Conservation (phyloP, 805 yeast species). For the Gaillardinia entomophila region DNA sequence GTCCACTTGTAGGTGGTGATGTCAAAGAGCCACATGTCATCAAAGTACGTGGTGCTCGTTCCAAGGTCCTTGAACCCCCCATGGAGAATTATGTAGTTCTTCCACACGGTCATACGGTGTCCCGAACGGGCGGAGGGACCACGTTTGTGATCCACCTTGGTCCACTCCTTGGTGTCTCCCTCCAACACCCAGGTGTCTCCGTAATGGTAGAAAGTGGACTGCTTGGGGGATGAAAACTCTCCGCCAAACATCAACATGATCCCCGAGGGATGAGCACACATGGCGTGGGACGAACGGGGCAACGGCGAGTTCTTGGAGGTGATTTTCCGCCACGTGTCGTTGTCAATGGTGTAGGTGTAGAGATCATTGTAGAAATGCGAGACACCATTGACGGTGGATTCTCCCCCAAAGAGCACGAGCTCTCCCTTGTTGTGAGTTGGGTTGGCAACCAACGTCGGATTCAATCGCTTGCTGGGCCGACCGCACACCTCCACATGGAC, state of each 20-base stretch:
- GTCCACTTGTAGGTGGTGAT: conserved; percentile 85
- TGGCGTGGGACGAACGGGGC: conserved; percentile 89
- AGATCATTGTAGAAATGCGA: conserved; percentile 81
- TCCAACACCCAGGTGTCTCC: conserved; percentile 96
- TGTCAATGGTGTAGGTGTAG: conserved; percentile 64
- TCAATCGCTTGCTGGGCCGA: conserved; percentile 66
- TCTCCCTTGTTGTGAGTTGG: conserved; percentile 76
- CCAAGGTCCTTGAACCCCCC: conserved; percentile 96
- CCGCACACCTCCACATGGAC: conserved; percentile 53
- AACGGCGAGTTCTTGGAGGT: conserved; percentile 84
- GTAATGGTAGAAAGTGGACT: conserved; percentile 90
- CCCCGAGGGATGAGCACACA: conserved; percentile 91
- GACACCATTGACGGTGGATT: conserved; percentile 44
- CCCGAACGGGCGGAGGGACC: conserved; percentile 90
- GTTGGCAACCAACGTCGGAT: conserved; percentile 67
- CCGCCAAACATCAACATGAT: conserved; percentile 87
- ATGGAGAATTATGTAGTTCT: conserved; percentile 74
- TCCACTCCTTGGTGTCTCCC: conserved; percentile 81
- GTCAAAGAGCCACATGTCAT: conserved; percentile 91
- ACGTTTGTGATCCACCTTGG: conserved; percentile 68
- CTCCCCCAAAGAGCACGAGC: conserved; percentile 87
- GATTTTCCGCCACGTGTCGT: conserved; percentile 73
- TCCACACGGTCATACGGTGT: conserved; percentile 87
- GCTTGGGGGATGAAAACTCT: conserved; percentile 95
- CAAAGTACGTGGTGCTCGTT: conserved; percentile 70